phyloP scores from a whole-genome alignment of 1,139 yeast genomes.

The Geotrichum siamense region DNA sequence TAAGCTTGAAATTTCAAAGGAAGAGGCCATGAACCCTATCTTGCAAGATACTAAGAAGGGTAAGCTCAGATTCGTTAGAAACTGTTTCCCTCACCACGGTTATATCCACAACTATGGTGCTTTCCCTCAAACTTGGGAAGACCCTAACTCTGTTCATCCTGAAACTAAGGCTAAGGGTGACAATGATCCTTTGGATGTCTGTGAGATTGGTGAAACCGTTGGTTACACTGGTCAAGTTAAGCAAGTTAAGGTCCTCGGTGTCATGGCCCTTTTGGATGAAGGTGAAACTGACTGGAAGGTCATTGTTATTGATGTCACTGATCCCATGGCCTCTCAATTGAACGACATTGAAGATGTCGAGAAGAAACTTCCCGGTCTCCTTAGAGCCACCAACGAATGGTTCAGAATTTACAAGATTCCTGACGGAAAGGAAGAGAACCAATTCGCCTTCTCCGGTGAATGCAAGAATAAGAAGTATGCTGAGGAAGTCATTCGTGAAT shows the following conservation, averaged over 20 bases:
- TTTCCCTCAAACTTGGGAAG: slow-evolving; percentile 94
- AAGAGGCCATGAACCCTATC: slow-evolving; percentile 65
- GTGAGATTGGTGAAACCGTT: slow-evolving; percentile 76
- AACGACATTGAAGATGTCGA: slow-evolving; percentile 72
- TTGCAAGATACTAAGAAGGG: slow-evolving; percentile 83
- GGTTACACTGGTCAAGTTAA: slow-evolving; percentile 69
- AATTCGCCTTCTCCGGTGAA: slow-evolving; percentile 78
- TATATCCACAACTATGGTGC: slow-evolving; percentile 93
- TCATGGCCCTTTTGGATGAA: slow-evolving; percentile 81
- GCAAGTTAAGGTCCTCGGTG: slow-evolving; percentile 78
- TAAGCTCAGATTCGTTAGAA: slow-evolving; percentile 72
- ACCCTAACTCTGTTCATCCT: slow-evolving; percentile 58
- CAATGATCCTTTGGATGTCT: slow-evolving; percentile 85
- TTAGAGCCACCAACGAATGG: slow-evolving; percentile 83
- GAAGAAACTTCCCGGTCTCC: slow-evolving; percentile 68
- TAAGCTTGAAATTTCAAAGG: slow-evolving; percentile 74
- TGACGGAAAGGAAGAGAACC: slow-evolving; percentile 83
- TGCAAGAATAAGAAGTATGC: slow-evolving; percentile 71
- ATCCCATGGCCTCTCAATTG: slow-evolving; percentile 66
- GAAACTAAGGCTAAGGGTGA: slow-evolving; percentile 66
- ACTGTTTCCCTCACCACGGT: slow-evolving; percentile 86
- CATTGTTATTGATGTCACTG: slow-evolving; percentile 65
- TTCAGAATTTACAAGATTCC: slow-evolving; percentile 85
- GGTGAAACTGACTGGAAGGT: slow-evolving; percentile 95
- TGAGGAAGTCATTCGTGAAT: slow-evolving; percentile 60